phyloP scores from a whole-genome alignment of 148 eudicot genomes.

The Cornus controversa region DNA sequence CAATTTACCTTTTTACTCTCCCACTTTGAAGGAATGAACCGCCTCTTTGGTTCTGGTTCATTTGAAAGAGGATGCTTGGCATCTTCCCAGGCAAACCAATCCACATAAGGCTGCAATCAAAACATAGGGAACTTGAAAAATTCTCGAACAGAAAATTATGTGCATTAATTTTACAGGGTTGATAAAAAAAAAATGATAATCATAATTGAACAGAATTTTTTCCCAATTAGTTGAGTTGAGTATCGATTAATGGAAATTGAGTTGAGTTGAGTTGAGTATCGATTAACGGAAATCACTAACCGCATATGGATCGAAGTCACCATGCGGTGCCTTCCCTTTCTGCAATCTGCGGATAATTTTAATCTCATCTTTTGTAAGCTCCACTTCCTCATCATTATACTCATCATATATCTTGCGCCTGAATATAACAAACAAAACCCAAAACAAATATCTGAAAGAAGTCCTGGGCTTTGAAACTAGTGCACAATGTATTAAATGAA shows the following conservation, averaged over 20 bases:
- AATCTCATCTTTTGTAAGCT: constrained; percentile 60
- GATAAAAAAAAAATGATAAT: background rate
- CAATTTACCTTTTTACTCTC: constrained; percentile 66
- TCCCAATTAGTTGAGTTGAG: too few relatives aligned
- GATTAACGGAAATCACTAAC: constrained; percentile 45
- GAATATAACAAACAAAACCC: constrained; percentile 11
- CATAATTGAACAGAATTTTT: constrained; percentile 1
- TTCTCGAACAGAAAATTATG: constrained; percentile 1
- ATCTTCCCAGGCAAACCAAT: constrained; percentile 80
- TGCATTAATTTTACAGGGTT: background rate
- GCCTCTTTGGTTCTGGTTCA: constrained; percentile 94
- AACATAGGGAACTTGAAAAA: background rate
- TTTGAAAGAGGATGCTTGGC: constrained; percentile 73
- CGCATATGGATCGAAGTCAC: constrained; percentile 81
- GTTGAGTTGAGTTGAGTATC: too few relatives aligned
- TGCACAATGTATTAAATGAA: background rate
- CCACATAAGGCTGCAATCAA: constrained; percentile 77
- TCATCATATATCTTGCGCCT: constrained; percentile 89
- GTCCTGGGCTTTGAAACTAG: background rate
- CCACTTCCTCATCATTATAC: constrained; percentile 87
- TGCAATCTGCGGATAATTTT: constrained; percentile 58
- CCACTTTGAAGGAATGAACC: constrained; percentile 90
- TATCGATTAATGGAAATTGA: too few relatives aligned
- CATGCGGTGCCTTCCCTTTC: constrained; percentile 87
- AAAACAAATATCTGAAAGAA: background rate